Conservation (phyloP, 2,329 filamentous ascomycete genomes). For the Fusarium praegraminearum region DNA sequence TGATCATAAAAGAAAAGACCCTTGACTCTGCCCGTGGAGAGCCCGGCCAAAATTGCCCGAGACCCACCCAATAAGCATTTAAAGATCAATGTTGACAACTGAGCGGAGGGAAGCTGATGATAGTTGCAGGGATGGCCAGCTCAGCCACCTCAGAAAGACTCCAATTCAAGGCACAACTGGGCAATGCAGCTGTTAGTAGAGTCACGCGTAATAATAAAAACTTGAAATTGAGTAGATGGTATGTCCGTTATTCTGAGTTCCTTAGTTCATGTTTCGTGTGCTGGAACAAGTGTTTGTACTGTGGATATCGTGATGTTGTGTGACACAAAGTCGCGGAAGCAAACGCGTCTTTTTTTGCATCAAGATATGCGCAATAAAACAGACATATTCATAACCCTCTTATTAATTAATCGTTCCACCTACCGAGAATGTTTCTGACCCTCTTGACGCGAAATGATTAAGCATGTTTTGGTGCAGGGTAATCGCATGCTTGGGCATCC, state of each 20-base stretch:
- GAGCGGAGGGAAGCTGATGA: not conserved
- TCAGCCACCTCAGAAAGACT: not conserved
- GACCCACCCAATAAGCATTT: not conserved
- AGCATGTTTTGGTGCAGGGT: not conserved
- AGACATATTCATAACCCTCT: too few relatives aligned
- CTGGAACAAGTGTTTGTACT: too few relatives aligned
- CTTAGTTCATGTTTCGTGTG: too few relatives aligned
- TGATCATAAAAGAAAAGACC: not conserved
- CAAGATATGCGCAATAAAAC: too few relatives aligned
- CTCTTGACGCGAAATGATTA: fast-evolving
- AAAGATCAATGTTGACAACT: not conserved
- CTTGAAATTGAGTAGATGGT: not conserved
- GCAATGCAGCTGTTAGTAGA: not conserved
- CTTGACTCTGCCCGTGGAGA: not conserved
- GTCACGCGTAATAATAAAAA: not conserved
- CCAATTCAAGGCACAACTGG: not conserved
- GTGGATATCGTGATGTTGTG: too few relatives aligned
- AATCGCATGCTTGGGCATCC: not conserved
- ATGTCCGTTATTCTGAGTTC: too few relatives aligned
- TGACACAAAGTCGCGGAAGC: too few relatives aligned
- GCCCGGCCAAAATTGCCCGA: not conserved
- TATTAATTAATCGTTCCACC: too few relatives aligned
- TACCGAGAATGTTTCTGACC: fast-evolving
- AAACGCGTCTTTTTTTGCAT: too few relatives aligned
- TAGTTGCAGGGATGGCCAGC: not conserved